phyloP scores from a whole-genome alignment of 225 moss, liverwort and hornwort species.

The Takakia lepidozioides region DNA sequence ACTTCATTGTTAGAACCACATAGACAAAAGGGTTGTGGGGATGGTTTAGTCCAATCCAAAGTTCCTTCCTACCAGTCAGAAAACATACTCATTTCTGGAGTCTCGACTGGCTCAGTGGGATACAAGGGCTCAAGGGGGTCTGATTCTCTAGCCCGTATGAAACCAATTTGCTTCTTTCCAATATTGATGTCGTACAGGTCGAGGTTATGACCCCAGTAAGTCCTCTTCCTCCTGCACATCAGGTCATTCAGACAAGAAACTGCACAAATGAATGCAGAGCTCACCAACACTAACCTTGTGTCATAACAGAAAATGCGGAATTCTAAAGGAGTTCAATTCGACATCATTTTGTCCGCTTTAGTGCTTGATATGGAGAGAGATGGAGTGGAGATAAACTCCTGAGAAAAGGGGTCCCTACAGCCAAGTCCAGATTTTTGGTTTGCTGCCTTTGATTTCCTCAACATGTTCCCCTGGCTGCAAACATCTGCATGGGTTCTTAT shows the following conservation, averaged over 20 bases:
- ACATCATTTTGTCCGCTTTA: no score
- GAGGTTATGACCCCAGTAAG: constrained; percentile 51
- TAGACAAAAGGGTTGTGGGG: no score
- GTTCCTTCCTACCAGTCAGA: neutral
- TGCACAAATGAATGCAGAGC: no score
- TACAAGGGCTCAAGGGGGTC: constrained; percentile 87
- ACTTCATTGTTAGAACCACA: no score
- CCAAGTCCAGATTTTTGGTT: constrained; percentile 62
- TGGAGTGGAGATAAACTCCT: no score
- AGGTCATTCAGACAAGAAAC: no score
- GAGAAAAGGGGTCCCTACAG: constrained; percentile 18
- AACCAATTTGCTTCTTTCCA: constrained; percentile 71
- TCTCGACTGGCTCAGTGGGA: constrained; percentile 62
- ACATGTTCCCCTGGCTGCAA: constrained; percentile 39
- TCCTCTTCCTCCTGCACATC: constrained; percentile 48
- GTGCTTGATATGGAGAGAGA: no score
- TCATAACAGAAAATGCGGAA: no score
- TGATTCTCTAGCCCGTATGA: constrained; percentile 61
- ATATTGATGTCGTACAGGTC: constrained; percentile 79
- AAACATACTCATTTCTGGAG: constrained; percentile 64
- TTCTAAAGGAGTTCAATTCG: no score
- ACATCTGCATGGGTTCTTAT: constrained; percentile 52
- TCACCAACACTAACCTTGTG: no score
- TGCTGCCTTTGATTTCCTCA: constrained; percentile 41
- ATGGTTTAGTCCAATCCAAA: no score